Conservation (phyloP, 495 filamentous ascomycete species). For the Hypoxylon rickii region DNA sequence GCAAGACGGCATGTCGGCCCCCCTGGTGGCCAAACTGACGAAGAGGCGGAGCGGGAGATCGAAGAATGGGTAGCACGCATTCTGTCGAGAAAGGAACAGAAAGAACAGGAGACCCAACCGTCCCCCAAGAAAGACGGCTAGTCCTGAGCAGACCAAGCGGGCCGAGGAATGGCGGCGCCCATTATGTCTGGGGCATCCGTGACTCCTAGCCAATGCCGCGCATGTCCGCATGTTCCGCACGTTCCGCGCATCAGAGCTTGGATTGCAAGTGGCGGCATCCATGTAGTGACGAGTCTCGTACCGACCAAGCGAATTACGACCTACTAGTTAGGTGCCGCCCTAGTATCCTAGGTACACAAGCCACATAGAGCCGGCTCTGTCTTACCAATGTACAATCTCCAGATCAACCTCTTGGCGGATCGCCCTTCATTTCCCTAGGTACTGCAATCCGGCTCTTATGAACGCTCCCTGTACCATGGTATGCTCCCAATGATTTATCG, state of each 20-base stretch:
- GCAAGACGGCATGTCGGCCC: slow-evolving; percentile 52
- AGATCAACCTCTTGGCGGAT: too few species aligned
- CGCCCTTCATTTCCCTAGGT: too few species aligned
- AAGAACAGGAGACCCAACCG: slow-evolving; percentile 10
- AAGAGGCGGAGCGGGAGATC: slow-evolving; percentile 67
- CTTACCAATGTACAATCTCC: slow-evolving; percentile 15
- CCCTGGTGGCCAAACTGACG: slow-evolving; percentile 52
- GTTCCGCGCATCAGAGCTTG: background rate
- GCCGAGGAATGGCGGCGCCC: slow-evolving; percentile 1
- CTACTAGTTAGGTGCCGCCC: too few species aligned
- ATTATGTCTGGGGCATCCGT: background rate
- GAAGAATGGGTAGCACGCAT: slow-evolving; percentile 70
- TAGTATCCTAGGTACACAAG: too few species aligned
- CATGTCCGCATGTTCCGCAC: slow-evolving; percentile 1
- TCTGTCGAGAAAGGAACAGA: slow-evolving; percentile 58
- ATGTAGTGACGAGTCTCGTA: slow-evolving; percentile 3
- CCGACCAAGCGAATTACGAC: slow-evolving; percentile 3
- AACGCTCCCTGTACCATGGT: slow-evolving; percentile 9
- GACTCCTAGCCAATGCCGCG: background rate
- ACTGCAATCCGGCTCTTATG: slow-evolving; percentile 1
- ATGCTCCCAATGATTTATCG: too few species aligned
- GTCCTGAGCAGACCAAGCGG: background rate
- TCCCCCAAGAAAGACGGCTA: slow-evolving; percentile 15
- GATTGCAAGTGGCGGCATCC: slow-evolving; percentile 3
- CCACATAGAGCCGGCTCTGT: slow-evolving; percentile 8